Evolutionary conservation across 148 eudicot species (phyloP), one percentile per base, ranked within the genome.

Genomic region (Rhododendron griersonianum): DNA sequence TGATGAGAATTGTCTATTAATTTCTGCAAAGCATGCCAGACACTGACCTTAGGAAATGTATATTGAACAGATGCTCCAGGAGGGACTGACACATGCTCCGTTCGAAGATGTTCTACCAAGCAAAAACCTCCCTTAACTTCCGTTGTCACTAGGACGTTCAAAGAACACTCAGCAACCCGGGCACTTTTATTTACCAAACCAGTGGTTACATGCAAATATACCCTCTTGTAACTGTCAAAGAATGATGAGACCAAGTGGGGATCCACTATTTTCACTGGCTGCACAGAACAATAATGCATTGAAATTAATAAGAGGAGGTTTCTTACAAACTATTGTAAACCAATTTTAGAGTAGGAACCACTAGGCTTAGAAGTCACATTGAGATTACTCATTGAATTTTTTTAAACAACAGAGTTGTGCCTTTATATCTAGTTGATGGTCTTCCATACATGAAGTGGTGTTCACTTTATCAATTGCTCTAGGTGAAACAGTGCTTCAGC

Each of bases 191-290:
- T 98, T 84, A 93, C 98, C 89, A 98, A 83, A 65, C 91, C 98
- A 75, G 91, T 85, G 30, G 98, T 93, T 65, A 95, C 53, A 89
- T 98, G 94, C 83, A 98, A 91, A 90, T 95, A 98, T 9, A 88
- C 96, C 89, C 98, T 93, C 87, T 88, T 90, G 91, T 91, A 95
- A 85, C 87, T 84, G 87, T 98, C 99, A 87, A 94, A 95, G 89
- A 95, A 95, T 79, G 99, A 87, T 74, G 99, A 93, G 77, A 94
- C 98, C 94, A 98, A 90, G 91, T 98, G 99, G 57, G 99, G 98
- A 93, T 98, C 98, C 83, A 91, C 94, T 85, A 98, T 91, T 92
- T 94, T 93, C 87, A 98, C 98, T 57, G 96, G 98, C 99, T 98
- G 98, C 90, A 93, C 33, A 11, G 83, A 67, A 89, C 80, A 80